Conservation (phyloP, 2,329 filamentous ascomycete genomes). For the Sordariomycetes sp. region DNA sequence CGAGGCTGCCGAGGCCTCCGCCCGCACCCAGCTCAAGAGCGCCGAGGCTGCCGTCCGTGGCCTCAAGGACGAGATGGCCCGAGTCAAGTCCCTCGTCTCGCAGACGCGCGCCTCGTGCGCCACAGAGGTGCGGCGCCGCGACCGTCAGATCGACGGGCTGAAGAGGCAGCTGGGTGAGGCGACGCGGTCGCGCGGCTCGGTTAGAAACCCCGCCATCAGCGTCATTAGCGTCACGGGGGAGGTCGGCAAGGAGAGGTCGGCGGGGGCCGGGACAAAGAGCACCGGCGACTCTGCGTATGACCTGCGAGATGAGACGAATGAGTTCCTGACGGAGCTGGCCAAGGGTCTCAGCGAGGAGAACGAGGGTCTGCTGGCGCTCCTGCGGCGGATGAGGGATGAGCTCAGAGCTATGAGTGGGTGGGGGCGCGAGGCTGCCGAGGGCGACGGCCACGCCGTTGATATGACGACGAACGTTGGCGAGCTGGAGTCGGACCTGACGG, state of each 20-base stretch:
- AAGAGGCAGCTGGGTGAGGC: conserved; percentile 77
- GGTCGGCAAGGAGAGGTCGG: conserved; percentile 32
- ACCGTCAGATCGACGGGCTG: conserved; percentile 77
- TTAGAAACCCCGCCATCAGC: conserved; percentile 41
- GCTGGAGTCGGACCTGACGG: conserved; percentile 63
- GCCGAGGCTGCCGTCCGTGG: conserved; percentile 64
- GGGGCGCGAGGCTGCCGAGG: conserved; percentile 18
- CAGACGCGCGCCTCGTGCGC: conserved; percentile 82
- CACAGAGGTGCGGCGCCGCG: conserved; percentile 82
- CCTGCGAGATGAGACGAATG: conserved; percentile 77
- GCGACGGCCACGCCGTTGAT: conserved; percentile 16
- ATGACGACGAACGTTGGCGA: conserved; percentile 43
- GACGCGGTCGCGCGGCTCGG: conserved; percentile 48
- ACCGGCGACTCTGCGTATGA: conserved; percentile 43
- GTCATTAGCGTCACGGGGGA: conserved; percentile 48
- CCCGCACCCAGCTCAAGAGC: conserved; percentile 58
- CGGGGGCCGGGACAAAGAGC: conserved; percentile 9
- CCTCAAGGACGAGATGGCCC: conserved; percentile 75
- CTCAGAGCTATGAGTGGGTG: conserved; percentile 61
- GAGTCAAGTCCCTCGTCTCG: conserved; percentile 67
- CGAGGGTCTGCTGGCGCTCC: conserved; percentile 63
- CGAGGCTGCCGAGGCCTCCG: conserved; percentile 60
- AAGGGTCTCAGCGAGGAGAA: conserved; percentile 86
- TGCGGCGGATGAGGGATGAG: conserved; percentile 60
- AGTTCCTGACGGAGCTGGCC: conserved; percentile 78